Evolutionary conservation across 208 protist species (phyloP), one percentile per base, ranked within the genome.

Genomic region (Leishmania aethiopica): DNA sequence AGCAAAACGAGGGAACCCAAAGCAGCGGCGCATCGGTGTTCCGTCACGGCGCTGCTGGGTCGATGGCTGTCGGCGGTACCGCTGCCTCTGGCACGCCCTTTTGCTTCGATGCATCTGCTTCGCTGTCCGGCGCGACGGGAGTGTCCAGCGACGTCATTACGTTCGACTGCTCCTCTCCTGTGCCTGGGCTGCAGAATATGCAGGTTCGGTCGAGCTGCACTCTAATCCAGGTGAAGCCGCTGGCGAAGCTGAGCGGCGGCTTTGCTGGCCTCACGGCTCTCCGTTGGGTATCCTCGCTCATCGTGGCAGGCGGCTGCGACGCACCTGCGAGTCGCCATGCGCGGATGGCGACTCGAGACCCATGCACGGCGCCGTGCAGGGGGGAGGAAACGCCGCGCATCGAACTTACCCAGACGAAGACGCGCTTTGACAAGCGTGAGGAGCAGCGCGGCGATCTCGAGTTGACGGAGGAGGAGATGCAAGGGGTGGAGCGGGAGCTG

Each of bases 161-260:
- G 13, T 88, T 97, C 66, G 85, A 91, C 77, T 81, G 86, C 53
- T 80, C 45, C 28, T 84, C 80, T 40, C 59, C 72, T 37, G 45
- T 69, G 28, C 60, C 78, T 5, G 81, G 77, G 40, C 75, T 84
- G 70, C 83, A 86, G 80, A 80, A 82, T 47, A 91, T 90, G 80
- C 86, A 78, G 5, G 80, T 97, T 11, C 88, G 89, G 25, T 96
- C 93, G n/a, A 90, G 85, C 35, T 97, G 93, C 75, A 89, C 85
- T 11, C 69, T 96, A 67, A 77, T 97, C 40, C 93, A 96, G 84
- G 88, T 96, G 72, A 84, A 92, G 17, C 93, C 95, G n/a, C 70
- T 98, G 25, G 87, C 95, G 64, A 92, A 89, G 73, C 90, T 98
- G 47, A 96, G 95, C 77, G 95, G 95, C 57, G 89, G 90, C 42